These are phyloP conservation scores for Opeltia flavorubescens DNA, from an alignment of 495 filamentous ascomycete genomes.

Conservation along the genomic window DNA sequence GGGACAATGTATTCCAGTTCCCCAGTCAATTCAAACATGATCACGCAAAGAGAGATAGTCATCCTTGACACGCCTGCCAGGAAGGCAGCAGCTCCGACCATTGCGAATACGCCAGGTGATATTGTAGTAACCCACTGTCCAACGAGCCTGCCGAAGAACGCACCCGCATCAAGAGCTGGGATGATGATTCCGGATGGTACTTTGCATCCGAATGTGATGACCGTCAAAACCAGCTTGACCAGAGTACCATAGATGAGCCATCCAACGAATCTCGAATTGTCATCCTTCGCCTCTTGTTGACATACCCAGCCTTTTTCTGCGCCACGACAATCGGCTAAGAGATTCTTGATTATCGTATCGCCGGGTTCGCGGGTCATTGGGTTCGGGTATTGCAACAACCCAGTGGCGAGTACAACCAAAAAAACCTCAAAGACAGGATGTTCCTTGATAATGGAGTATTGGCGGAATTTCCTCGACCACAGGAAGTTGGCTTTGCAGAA, in stretches of 20 bases:
- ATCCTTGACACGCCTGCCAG: conserved; percentile 43
- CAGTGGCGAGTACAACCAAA: conserved; percentile 36
- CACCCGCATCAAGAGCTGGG: conserved; percentile 41
- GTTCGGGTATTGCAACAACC: conserved; percentile 41
- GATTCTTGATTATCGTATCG: conserved; percentile 37
- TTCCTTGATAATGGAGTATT: conserved; percentile 34
- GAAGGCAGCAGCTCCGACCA: conserved; percentile 46
- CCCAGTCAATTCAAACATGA: conserved; percentile 42
- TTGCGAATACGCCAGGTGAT: conserved; percentile 44
- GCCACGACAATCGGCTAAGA: conserved; percentile 38
- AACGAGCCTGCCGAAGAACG: conserved; percentile 40
- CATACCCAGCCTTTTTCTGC: conserved; percentile 30
- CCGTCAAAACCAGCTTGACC: conserved; percentile 39
- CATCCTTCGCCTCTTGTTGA: conserved; percentile 25
- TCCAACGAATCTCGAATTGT: conserved; percentile 24
- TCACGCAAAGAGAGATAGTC: conserved; percentile 42
- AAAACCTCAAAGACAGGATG: conserved; percentile 39
- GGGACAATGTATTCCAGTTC: conserved; percentile 37
- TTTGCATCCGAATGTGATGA: conserved; percentile 42
- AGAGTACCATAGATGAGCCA: conserved; percentile 39
- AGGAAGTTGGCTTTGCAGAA: conserved; percentile 43
- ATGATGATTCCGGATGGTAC: conserved; percentile 47
- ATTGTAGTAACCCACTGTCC: conserved; percentile 34
- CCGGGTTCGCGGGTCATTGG: conserved; percentile 36
- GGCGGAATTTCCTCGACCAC: conserved; percentile 41